Evolutionary conservation across 2,329 filamentous ascomycete genomes (phyloP), one percentile per base, ranked within the genome.

Genomic region (Kalaharituber pfeilii): DNA sequence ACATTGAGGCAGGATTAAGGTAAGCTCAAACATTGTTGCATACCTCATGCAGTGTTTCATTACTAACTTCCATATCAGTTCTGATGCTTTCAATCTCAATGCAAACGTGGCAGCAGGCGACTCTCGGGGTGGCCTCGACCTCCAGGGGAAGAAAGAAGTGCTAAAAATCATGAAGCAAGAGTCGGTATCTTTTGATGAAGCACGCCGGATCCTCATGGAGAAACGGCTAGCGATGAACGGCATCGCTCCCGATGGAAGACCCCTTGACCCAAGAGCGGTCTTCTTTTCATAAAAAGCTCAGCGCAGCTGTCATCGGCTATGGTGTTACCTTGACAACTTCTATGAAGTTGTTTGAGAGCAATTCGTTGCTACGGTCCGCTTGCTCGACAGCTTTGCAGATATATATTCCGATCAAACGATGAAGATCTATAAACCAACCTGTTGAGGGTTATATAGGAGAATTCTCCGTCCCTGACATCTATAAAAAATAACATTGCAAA

Each of bases 211-310:
- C 47, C 93, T 84, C 67, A 91, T 87, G 70, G 84, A 95, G 71
- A 79, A 84, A 63, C 75, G 81, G 55, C 94, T 98, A 70, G 80
- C 79, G 66, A 86, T 81, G 66, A 86, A 94, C 64, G 84, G 85
- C 51, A 95, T 98, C 66, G 86, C 81, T 1, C 76, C 84, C 4
- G 91, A 98, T 69, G 91, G 91, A 3, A 72, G 11, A 26, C 7
- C 18, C 24, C 8, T 45, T 53, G 56, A 58, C 44, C 56, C 56
- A 25, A 47, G 56, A 22, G 56, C 56, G 20, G 54, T 58, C 4
- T 58, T 58, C 49, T 58, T 58, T 42, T 58, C 56, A 26, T 58
- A 56, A 49, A 25, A 5, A 2, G 13, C 25, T 4, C 1, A 15
- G 15, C 20, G 33, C 4, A 18, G 2, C 30, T 36, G 18, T 36